Evolutionary conservation across 257 asterid species (phyloP), one percentile per base, ranked within the genome.

Genomic region (Rauvolfia tetraphylla): DNA sequence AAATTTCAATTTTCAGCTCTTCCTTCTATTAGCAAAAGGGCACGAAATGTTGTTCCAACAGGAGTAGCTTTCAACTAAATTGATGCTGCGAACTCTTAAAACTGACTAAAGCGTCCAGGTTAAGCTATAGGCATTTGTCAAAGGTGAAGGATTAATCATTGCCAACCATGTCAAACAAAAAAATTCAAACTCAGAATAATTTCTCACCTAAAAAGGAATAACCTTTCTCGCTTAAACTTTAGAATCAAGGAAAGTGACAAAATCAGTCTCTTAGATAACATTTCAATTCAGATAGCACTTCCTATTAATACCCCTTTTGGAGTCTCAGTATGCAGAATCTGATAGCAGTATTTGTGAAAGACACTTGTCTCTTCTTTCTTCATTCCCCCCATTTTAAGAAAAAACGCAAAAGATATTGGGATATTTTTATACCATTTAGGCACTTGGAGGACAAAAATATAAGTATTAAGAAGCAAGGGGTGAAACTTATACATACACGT

Each of bases 401-500:
- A n/a, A 25, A 46, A 70, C 25, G 58, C 7, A 25, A 34, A 54
- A 34, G 10, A n/a, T 14, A 38, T 44, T 69, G 49, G 29, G 20
- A 25, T 44, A 15, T 15, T 75, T n/a, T n/a, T 49, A 8, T 31
- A 8, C 15, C 31, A 69, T 38, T 18, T 7, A 58, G 54, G 22
- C 17, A 15, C 54, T 17, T 7, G 56, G 23, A 42, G 49, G 33
- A 4, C 23, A 17, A 46, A n/a, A 49, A 29, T 41, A 39, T 12
- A n/a, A n/a, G n/a, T 42, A 77, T 62, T 20, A 44, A 7, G 51
- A 58, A 61, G 58, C 41, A 17, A 42, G 23, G 63, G 66, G 25
- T 59, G 65, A 46, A 67, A 48, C 75, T 3, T 44, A 22, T 82
- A 46, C 51, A 46, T 84, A 94, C 96, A 80, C 66, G 83, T 87